These are phyloP conservation scores for Penicillium verrucosum DNA, from an alignment of 2,329 filamentous ascomycete species.

Conservation along the genomic window DNA sequence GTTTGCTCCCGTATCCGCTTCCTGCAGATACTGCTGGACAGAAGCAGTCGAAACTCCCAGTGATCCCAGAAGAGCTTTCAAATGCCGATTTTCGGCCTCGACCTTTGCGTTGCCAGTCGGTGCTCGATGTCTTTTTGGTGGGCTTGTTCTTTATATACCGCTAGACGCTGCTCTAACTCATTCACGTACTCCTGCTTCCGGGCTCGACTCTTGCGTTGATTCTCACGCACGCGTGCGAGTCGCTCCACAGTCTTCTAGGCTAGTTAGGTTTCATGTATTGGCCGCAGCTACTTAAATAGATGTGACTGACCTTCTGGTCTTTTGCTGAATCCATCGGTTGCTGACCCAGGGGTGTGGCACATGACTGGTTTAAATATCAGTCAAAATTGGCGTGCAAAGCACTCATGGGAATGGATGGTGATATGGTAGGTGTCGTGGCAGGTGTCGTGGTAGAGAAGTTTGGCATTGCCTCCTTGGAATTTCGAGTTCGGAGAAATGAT, in stretches of 20 bases:
- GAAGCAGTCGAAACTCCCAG: conserved; percentile 24
- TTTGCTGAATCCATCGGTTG: conserved; percentile 1
- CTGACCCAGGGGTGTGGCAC: not conserved
- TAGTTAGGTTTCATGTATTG: conserved; percentile 4
- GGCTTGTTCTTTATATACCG: conserved; percentile 25
- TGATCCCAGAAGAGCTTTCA: conserved; percentile 26
- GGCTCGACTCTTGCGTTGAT: conserved; percentile 39
- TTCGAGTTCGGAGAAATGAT: not conserved
- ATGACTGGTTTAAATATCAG: not conserved
- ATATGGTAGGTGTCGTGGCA: not conserved
- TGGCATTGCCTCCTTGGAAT: not conserved
- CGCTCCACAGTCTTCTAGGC: conserved; percentile 25
- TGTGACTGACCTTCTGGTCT: conserved; percentile 13
- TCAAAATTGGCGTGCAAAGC: not conserved
- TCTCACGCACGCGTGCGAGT: conserved; percentile 42
- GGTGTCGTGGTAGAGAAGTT: not conserved
- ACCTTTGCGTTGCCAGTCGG: conserved; percentile 32
- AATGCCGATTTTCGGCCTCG: conserved; percentile 33
- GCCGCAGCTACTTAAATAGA: not conserved
- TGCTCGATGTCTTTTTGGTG: conserved; percentile 34
- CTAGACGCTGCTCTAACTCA: conserved; percentile 36
- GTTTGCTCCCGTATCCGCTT: conserved; percentile 17
- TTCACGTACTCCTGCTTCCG: conserved; percentile 36
- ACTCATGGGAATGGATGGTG: not conserved
- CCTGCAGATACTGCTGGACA: conserved; percentile 29